phyloP scores from a whole-genome alignment of 73 alveolate genomes.

The Strombidium stylifer region DNA sequence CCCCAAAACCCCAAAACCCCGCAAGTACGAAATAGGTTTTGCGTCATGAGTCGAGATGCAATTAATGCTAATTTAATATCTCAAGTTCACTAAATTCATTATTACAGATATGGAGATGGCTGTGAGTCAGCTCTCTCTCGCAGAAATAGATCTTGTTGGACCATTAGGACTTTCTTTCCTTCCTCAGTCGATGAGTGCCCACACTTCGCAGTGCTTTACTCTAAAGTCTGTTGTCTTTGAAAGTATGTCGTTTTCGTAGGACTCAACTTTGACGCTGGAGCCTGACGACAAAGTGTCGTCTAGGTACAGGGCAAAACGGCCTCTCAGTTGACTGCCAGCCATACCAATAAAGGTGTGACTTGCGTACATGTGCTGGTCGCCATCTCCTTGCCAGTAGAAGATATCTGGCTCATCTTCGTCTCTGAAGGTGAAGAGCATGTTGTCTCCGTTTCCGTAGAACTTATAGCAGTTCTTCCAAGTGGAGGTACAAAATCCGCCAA shows the following conservation, averaged over 20 bases:
- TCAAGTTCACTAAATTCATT: too few relatives aligned
- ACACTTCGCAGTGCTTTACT: conserved; percentile 24
- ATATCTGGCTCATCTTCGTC: conserved; percentile 27
- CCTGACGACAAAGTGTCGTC: conserved; percentile 34
- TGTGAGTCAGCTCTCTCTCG: too few relatives aligned
- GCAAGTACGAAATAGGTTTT: too few relatives aligned
- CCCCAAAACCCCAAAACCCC: too few relatives aligned
- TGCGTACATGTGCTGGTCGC: conserved; percentile 39
- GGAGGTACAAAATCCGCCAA: conserved; percentile 43
- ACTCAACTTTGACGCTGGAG: not conserved
- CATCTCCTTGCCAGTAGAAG: conserved; percentile 41
- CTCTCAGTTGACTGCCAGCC: conserved; percentile 45
- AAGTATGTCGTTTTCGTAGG: conserved; percentile 8
- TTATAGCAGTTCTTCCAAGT: conserved; percentile 10
- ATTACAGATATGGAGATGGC: too few relatives aligned
- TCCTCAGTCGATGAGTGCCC: too few relatives aligned
- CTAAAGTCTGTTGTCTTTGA: conserved; percentile 21
- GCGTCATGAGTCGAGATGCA: too few relatives aligned
- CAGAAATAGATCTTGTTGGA: too few relatives aligned
- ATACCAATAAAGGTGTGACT: conserved; percentile 29
- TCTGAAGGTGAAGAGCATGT: conserved; percentile 43
- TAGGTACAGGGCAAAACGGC: conserved; percentile 41
- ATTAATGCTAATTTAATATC: too few relatives aligned
- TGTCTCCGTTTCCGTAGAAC: conserved; percentile 60
- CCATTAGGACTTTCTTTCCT: too few relatives aligned